Evolutionary conservation across 768 basidiomycete species (phyloP), one percentile per base, ranked within the genome.

Genomic region (Lactifluus rugatus): DNA sequence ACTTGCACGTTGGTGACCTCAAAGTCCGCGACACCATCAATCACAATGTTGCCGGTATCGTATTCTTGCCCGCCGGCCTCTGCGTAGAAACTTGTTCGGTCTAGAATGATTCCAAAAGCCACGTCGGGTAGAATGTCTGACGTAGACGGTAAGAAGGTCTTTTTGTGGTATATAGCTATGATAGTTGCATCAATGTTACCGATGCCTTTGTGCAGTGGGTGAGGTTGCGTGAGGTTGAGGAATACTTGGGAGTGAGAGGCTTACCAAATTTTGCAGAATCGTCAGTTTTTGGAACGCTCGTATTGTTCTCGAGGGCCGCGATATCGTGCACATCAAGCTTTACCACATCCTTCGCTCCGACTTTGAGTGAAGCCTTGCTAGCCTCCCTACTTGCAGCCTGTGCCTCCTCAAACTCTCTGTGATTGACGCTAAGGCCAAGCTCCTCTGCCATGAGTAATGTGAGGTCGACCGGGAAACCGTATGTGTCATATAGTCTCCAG

Each of bases 361-460:
- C 85, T 75, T 90, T 94, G 48, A 79, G 75, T 3, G 82, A 80
- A 5, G 82, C 89, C 72, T 93, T 95, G 71, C 90, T 93, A 4
- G 92, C 93, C 68, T 93, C 89, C 70, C 90, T 93, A 45, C 90
- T 93, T 60, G 81, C 80, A 23, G 85, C 81, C 69, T 93, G 89
- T 9, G 96, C 96, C 62, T 80, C 80, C 64, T 91, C 91, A 65
- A 97, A 95, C 65, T 94, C 93, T 48, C 76, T 76, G 63, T 94
- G 85, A 67, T 97, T 93, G 66, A 98, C 81, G 7, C 75, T 77
- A 45, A 99, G 75, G 2, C 85, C 86, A 28, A 91, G 75, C 68
- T 99, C 96, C 70, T 94, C 90, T 4, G 96, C 96, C 96, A 99
- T 98, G 58, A 99, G 77, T 50, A 87, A 84, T 1, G 96, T 99